Percentiles rank a stretch among this genome's conserved stretches.
These are phyloP conservation scores for Trichoderma asperelloides DNA, from an alignment of 495 filamentous ascomycete genomes.

Conservation along the genomic window DNA sequence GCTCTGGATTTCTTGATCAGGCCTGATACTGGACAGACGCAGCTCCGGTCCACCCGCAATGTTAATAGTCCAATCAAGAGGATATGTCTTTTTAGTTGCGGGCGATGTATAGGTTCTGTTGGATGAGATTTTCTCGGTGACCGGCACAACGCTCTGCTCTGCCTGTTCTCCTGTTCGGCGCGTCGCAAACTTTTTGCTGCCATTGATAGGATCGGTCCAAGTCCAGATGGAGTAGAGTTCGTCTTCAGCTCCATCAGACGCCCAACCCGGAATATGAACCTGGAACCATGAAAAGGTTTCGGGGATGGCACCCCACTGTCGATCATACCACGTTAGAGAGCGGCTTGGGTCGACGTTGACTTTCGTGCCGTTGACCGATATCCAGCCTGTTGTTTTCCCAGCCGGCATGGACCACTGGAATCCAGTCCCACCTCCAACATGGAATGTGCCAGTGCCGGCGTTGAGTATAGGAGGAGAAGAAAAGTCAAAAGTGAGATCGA, in stretches of 20 bases:
- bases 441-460: not conserved
- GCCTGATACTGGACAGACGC: not conserved
- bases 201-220: not conserved
- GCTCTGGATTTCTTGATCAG: constrained; percentile 4
- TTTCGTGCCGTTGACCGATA: not conserved
- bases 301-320: constrained; percentile 4
- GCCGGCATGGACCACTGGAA: constrained; percentile 9
- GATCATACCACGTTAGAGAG: constrained; percentile 9
- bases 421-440: not conserved
- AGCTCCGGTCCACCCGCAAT: not conserved
- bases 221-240: not conserved
- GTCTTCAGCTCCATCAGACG: not conserved
- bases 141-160: not conserved
- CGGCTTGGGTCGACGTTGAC: not conserved
- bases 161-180: not conserved
- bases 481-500: constrained; percentile 3
- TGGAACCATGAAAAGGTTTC: not conserved
- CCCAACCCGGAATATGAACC: not conserved
- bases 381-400: not conserved
- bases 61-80: not conserved
- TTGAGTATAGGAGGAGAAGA: not conserved
- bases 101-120: constrained; percentile 1
- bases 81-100: not conserved
- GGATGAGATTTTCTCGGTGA: not conserved
- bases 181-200: not conserved